Evolutionary conservation across 2,329 filamentous ascomycete genomes (phyloP).

Genomic region (Ploettnerulaceae sp.): DNA sequence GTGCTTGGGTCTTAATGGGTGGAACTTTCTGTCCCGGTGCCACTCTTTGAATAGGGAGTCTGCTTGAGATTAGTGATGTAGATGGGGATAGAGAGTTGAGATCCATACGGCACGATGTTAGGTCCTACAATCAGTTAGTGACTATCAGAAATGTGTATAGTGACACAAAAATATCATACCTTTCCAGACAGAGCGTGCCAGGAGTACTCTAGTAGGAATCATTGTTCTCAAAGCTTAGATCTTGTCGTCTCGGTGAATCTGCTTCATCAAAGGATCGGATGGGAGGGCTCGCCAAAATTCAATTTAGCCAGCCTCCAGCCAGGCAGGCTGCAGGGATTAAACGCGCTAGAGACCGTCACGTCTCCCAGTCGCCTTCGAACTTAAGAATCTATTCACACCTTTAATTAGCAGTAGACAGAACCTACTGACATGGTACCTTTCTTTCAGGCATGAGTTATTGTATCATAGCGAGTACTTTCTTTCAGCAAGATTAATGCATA

Average conservation of each 20-base stretch:
- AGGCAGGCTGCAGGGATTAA: slow-evolving; percentile 14
- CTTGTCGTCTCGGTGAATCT: slow-evolving; percentile 1
- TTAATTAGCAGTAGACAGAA: too few relatives aligned
- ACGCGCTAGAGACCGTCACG: slow-evolving; percentile 22
- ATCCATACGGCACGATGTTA: slow-evolving; percentile 63
- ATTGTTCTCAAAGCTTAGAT: slow-evolving; percentile 38
- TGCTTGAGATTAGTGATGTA: slow-evolving; percentile 37
- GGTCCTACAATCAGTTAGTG: slow-evolving; percentile 47
- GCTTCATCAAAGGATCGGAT: slow-evolving; percentile 9
- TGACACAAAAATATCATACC: slow-evolving; percentile 41
- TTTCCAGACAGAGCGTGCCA: slow-evolving; percentile 69
- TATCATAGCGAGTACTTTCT: too few relatives aligned
- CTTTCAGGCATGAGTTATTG: too few relatives aligned
- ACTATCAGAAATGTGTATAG: not conserved
- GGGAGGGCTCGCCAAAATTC: not conserved
- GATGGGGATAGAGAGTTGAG: slow-evolving; percentile 10
- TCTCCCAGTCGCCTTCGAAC: slow-evolving; percentile 16
- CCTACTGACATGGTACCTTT: too few relatives aligned
- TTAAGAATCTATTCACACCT: slow-evolving; percentile 1
- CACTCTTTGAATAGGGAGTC: slow-evolving; percentile 46
- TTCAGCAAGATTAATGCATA: too few relatives aligned
- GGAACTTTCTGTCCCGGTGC: slow-evolving; percentile 49
- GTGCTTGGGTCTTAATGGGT: slow-evolving; percentile 65
- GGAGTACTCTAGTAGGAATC: slow-evolving; percentile 53
- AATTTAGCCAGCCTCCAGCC: not conserved